Evolutionary conservation across 2,329 filamentous ascomycete genomes (phyloP).

Genomic region (Paecilomyces formosus): DNA sequence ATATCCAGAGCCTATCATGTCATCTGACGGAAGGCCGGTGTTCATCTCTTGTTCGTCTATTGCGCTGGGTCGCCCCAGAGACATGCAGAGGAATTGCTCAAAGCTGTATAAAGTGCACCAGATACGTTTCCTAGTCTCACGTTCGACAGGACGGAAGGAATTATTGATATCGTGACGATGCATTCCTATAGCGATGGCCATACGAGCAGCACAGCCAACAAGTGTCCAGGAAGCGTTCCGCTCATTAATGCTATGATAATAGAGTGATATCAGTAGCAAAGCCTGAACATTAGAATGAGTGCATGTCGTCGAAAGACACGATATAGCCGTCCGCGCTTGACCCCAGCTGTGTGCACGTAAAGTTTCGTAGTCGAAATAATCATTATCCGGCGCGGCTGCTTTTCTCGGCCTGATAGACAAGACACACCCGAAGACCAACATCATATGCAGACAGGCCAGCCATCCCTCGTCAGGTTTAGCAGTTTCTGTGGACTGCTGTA

Average conservation of each 20-base stretch:
- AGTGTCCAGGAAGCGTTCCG: conserved; percentile 29
- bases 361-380: conserved; percentile 16
- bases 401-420: conserved; percentile 13
- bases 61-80: conserved; percentile 28
- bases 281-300: conserved; percentile 25
- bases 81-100: conserved; percentile 31
- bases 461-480: conserved; percentile 23
- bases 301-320: conserved; percentile 23
- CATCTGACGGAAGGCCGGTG: conserved; percentile 23
- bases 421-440: conserved; percentile 29
- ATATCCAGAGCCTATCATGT: conserved; percentile 14
- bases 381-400: background rate
- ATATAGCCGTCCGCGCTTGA: conserved; percentile 17
- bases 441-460: conserved; percentile 32
- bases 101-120: conserved; percentile 32
- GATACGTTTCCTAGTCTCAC: conserved; percentile 28
- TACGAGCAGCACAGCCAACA: conserved; percentile 19
- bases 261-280: conserved; percentile 24
- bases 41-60: conserved; percentile 30
- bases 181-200: conserved; percentile 22
- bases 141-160: conserved; percentile 24
- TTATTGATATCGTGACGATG: conserved; percentile 14
- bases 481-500: conserved; percentile 3
- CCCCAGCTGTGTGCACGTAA: conserved; percentile 12
- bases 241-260: conserved; percentile 34